Evolutionary conservation across 768 basidiomycete species (phyloP), one percentile per base, ranked within the genome.

Genomic region (Trametes elegans): DNA sequence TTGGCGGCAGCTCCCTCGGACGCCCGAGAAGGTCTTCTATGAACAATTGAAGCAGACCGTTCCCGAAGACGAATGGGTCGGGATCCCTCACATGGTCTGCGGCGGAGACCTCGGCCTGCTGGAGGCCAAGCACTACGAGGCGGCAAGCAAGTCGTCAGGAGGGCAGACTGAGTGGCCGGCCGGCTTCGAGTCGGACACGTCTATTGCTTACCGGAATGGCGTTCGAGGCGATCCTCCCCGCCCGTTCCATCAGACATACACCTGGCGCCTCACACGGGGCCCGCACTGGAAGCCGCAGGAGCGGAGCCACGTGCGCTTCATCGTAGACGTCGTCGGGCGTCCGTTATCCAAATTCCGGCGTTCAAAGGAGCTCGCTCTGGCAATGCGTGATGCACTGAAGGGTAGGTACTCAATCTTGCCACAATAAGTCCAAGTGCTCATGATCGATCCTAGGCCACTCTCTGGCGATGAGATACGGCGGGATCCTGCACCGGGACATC

Each of bases 221-320:
- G 41, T n/a, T 7, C 26, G 26, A 14, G 7, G 26, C 9, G 18
- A 11, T 6, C 3, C 16, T 9, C 45, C 45, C 13, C n/a, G n/a
- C n/a, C 41, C 39, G 8, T 34, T 29, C 28, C 54, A 60, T 24
- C 38, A 52, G 23, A 60, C 59, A 7, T 39, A 29, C 6, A 49
- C 54, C 6, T 49, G 51, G 28, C 28, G 40, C 10, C 29, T 51
- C 21, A 18, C 24, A 1, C 14, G n/a, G 2, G 39, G 42, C 1
- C 24, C 23, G 7, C 23, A 43, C 7, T 26, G 9, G 10, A 5
- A 18, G n/a, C 9, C 39, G 5, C 23, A 24, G 9, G 55, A 61
- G 23, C 55, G 55, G 1, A 53, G 52, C 27, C 59, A 57, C 28
- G 49, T 54, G 47, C 55, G 59, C 5, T 34, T 61, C 8, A 52